These are phyloP conservation scores for Neonectria coccinea DNA, from an alignment of 2,329 filamentous ascomycete species.

Conservation along the genomic window DNA sequence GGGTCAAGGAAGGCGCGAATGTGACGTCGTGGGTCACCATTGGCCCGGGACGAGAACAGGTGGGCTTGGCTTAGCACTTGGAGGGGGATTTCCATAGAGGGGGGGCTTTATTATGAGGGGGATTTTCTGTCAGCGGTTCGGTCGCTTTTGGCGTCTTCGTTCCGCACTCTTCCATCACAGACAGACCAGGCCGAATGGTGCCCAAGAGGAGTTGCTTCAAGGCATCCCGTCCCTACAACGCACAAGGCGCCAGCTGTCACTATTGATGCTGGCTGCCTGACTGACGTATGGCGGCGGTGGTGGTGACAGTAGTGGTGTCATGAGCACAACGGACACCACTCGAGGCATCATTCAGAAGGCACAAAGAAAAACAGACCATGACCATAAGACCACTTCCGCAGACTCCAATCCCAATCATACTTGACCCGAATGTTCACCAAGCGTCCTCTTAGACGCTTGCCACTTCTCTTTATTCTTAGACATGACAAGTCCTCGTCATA, in stretches of 20 bases:
- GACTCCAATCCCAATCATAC: background rate
- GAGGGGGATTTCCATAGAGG: no score
- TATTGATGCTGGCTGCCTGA: background rate
- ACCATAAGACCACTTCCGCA: slow-evolving; percentile 16
- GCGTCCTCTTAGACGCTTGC: background rate
- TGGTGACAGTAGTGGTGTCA: slow-evolving; percentile 16
- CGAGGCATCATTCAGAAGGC: slow-evolving; percentile 4
- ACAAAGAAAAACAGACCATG: slow-evolving; percentile 7
- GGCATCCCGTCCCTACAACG: background rate
- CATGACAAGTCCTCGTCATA: slow-evolving; percentile 22
- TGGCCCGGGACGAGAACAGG: slow-evolving; percentile 12
- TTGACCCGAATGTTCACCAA: background rate
- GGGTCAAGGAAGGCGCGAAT: slow-evolving; percentile 8
- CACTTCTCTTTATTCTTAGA: background rate
- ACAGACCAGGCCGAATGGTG: background rate
- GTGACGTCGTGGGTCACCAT: slow-evolving; percentile 28
- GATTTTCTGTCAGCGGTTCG: background rate
- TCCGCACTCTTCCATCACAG: background rate
- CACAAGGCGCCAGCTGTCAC: background rate
- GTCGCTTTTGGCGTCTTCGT: background rate
- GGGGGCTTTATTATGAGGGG: background rate
- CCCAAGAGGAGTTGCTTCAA: background rate
- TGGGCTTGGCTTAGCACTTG: slow-evolving; percentile 9
- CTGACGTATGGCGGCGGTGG: slow-evolving; percentile 11
- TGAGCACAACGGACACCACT: background rate